Percentiles rank a stretch among this genome's conserved stretches.
These are phyloP conservation scores for Paramyrothecium sp. DNA, from an alignment of 2,329 filamentous ascomycete species.

Conservation along the genomic window DNA sequence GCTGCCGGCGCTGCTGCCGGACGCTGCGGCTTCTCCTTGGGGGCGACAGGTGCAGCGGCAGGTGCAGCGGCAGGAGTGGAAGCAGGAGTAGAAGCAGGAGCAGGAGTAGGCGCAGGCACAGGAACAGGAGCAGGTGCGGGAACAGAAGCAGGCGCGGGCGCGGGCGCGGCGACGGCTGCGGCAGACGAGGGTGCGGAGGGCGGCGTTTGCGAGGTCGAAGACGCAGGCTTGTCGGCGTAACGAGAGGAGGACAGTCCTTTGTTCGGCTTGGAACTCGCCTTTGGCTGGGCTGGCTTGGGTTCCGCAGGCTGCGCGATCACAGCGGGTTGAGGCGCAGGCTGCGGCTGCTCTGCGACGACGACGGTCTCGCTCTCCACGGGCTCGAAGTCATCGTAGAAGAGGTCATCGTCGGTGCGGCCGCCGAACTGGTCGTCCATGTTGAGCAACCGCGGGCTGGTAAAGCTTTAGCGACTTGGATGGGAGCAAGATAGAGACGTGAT, in stretches of 20 bases:
- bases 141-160: background rate
- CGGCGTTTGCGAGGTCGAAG: background rate
- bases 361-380: conserved; percentile 41
- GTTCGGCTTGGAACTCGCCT: conserved; percentile 9
- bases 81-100: conserved; percentile 9
- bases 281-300: conserved; percentile 4
- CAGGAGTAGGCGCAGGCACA: conserved; percentile 7
- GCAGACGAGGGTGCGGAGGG: conserved; percentile 4
- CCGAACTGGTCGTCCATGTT: conserved; percentile 61
- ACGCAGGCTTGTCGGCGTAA: conserved; percentile 25
- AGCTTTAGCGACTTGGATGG: no score
- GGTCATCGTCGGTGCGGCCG: conserved; percentile 60
- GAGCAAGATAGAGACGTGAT: no score
- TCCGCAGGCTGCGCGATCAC: conserved; percentile 8
- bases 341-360: conserved; percentile 19
- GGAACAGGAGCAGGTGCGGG: conserved; percentile 5
- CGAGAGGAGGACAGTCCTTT: conserved; percentile 28
- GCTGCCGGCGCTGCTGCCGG: conserved; percentile 18
- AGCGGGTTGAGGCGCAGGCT: conserved; percentile 11
- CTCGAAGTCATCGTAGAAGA: conserved; percentile 63
- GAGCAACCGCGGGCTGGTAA: background rate
- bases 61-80: conserved; percentile 14
- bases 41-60: conserved; percentile 17
- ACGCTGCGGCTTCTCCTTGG: conserved; percentile 13
- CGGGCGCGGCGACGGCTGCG: background rate